These are phyloP conservation scores for Penicillium bialowiezense DNA, from an alignment of 495 filamentous ascomycete species.

Conservation along the genomic window DNA sequence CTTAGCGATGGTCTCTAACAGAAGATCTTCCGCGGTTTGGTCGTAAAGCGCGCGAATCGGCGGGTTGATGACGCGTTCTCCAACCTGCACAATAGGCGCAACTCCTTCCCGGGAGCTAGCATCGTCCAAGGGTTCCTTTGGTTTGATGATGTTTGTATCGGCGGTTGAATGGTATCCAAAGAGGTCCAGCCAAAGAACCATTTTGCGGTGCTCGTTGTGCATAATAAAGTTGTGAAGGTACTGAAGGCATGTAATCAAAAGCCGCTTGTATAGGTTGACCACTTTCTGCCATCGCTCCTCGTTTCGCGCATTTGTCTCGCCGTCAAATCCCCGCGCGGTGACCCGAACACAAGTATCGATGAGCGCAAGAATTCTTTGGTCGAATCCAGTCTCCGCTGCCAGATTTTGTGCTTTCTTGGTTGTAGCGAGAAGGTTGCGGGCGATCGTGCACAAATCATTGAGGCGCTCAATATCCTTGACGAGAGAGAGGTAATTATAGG, in stretches of 20 bases:
- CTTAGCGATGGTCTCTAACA: slow-evolving; percentile 47
- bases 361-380: slow-evolving; percentile 77
- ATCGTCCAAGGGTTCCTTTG: slow-evolving; percentile 42
- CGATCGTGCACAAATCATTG: slow-evolving; percentile 81
- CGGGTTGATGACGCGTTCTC: slow-evolving; percentile 45
- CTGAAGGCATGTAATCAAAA: slow-evolving; percentile 84
- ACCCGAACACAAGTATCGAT: slow-evolving; percentile 84
- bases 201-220: slow-evolving; percentile 87
- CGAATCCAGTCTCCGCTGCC: slow-evolving; percentile 73
- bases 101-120: slow-evolving; percentile 37
- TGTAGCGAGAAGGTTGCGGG: slow-evolving; percentile 77
- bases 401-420: slow-evolving; percentile 82
- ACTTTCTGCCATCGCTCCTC: slow-evolving; percentile 72
- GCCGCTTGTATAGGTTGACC: slow-evolving; percentile 76
- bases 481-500: slow-evolving; percentile 68
- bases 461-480: slow-evolving; percentile 80
- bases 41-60: slow-evolving; percentile 46
- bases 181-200: slow-evolving; percentile 84
- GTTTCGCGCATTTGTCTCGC: slow-evolving; percentile 63
- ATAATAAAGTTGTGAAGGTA: slow-evolving; percentile 90
- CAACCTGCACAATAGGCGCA: slow-evolving; percentile 44
- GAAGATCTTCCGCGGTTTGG: slow-evolving; percentile 45
- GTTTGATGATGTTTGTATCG: slow-evolving; percentile 50
- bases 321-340: slow-evolving; percentile 85
- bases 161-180: slow-evolving; percentile 64